phyloP scores from a whole-genome alignment of 2,329 filamentous ascomycete species.

The Beauveria varroae region DNA sequence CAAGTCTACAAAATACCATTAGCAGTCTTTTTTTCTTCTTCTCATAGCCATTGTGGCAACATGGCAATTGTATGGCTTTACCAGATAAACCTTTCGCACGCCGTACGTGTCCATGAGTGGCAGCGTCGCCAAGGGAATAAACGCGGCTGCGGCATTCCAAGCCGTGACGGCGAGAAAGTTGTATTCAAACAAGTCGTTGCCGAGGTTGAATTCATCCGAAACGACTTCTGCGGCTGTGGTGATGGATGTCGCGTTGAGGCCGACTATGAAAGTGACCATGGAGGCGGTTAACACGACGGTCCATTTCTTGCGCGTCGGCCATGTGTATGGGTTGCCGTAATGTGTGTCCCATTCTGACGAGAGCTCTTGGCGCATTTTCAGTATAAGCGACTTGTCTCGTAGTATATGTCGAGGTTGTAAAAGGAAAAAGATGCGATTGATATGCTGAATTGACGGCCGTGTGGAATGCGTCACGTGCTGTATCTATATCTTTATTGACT shows the following conservation, averaged over 20 bases:
- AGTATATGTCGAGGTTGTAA: too few relatives aligned
- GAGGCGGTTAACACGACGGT: constrained; percentile 8
- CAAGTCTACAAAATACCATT: background rate
- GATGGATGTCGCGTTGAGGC: constrained; percentile 13
- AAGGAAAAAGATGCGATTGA: too few relatives aligned
- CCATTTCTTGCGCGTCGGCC: constrained; percentile 11
- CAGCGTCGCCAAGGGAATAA: constrained; percentile 10
- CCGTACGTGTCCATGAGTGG: constrained; percentile 14
- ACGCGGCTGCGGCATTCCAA: constrained; percentile 12
- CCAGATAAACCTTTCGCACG: constrained; percentile 11
- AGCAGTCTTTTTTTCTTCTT: too few relatives aligned
- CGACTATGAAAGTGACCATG: constrained; percentile 10
- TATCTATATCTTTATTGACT: background rate
- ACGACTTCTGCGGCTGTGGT: constrained; percentile 10
- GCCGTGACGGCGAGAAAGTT: constrained; percentile 13
- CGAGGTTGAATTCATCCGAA: constrained; percentile 7
- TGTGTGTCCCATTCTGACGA: constrained; percentile 3
- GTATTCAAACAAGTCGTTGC: background rate
- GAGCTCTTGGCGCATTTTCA: background rate
- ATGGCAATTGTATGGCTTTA: background rate
- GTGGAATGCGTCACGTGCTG: background rate
- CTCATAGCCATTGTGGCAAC: background rate
- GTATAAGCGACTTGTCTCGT: too few relatives aligned
- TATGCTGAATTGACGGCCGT: background rate
- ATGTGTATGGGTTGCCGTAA: constrained; percentile 10